These are phyloP conservation scores for Amphicarpaea edgeworthii DNA, from an alignment of 306 rosid genomes.

Conservation along the genomic window DNA sequence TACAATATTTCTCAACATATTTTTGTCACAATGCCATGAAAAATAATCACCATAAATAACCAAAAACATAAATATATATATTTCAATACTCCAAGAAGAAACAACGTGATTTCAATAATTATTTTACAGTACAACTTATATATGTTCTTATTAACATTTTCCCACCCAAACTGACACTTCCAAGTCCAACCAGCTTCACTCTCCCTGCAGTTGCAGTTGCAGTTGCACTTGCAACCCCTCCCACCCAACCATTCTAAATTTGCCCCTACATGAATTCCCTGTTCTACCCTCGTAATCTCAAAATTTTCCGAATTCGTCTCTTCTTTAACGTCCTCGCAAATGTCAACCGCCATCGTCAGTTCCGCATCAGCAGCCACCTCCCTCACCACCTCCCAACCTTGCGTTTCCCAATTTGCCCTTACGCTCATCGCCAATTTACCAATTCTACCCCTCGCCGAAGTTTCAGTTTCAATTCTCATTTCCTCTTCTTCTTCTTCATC, in stretches of 20 bases:
- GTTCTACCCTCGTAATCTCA: slow-evolving; percentile 8
- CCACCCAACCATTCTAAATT: slow-evolving; percentile 37
- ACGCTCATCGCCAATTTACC: slow-evolving; percentile 46
- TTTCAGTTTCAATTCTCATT: neutral
- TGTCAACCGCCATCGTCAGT: slow-evolving; percentile 21
- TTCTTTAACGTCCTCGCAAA: slow-evolving; percentile 22
- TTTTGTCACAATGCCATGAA: neutral
- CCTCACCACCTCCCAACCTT: slow-evolving; percentile 68
- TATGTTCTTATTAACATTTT: slow-evolving; percentile 16
- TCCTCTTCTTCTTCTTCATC: slow-evolving; percentile 20
- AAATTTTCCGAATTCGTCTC: slow-evolving; percentile 38
- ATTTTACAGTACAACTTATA: slow-evolving; percentile 35
- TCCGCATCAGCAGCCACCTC: neutral
- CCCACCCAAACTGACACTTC: neutral
- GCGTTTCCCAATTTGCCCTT: slow-evolving; percentile 65
- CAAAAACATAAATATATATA: neutral
- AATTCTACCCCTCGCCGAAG: slow-evolving; percentile 44
- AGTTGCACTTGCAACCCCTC: neutral
- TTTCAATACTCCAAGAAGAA: neutral
- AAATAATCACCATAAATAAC: neutral
- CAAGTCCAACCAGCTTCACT: too few species aligned
- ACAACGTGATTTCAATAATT: slow-evolving; percentile 27
- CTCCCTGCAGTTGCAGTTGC: neutral
- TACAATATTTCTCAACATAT: neutral
- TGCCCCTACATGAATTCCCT: neutral